Base-by-base conservation (phyloP, 2,329 filamentous ascomycete genomes). In the Rhexocercosporidium sp. region DNA sequence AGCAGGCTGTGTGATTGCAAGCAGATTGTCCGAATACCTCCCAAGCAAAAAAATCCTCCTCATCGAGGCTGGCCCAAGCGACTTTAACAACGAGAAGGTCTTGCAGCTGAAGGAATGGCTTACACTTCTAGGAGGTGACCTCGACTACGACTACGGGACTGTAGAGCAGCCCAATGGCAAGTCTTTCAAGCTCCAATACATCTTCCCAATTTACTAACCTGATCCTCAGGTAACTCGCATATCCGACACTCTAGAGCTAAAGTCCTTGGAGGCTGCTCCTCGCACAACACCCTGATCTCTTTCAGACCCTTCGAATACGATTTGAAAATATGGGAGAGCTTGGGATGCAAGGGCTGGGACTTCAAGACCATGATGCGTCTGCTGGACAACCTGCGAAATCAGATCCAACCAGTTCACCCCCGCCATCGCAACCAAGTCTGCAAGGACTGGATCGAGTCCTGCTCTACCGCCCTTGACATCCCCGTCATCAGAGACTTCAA, bases 161-260 rank as follows among this genome's bases (percentile, higher is more conserved):
- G 75, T 90, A 57, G 93, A 96, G 81, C 94, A 97, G 83, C 93
- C 93, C 71, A 96, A 88, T 82, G 93, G 93, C 78, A 96, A 95
- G 83, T 93, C 9, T 5, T 29, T 11, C 56, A 29, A 49, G 47
- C 56, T 49, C 39, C 44, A 22, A 53, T 49, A 44, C 3, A 20
- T 11, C 1, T 2, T 25, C n/a, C 46, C 25, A 29, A 31, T 8
- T 29, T 49, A 59, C 71, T 72, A 49, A 74, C 59, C 59, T 66
- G 67, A 31, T 31, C 71, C 69, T 73, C 81, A 87, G 93, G 93
- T 77, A 97, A 97, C 84, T 96, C 92, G 65, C 87, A 93, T 82
- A 97, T 97, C 82, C 90, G 93, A 71, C 94, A 97, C 83, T 96
- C 94, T 16, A 90, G 94, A 70, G 94, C 94, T 71, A 97, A 97